Base-by-base conservation (phyloP, 202 grass and related monocot genomes). In the Zoysia matrella region DNA sequence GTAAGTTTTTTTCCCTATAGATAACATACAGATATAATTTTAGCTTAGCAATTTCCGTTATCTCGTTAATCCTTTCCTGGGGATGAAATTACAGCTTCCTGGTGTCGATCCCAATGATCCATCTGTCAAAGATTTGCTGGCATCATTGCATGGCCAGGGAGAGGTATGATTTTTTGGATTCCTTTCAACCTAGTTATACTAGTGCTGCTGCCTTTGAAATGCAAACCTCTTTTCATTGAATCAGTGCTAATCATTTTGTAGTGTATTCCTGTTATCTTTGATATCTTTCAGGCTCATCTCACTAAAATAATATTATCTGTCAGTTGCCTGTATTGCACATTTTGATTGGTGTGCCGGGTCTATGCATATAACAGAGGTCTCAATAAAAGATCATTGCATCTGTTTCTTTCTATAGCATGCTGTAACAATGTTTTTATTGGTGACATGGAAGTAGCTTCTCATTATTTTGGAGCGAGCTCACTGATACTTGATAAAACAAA, bases 71-170 rank as follows among this genome's bases (percentile, higher is more conserved):
- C 3, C 1, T 71, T 4, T 44, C 43, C 42, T 10, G 42, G 65
- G 54, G 47, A 52, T 63, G 2, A 63, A 65, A 76, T 84, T 61
- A 55, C 80, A 98, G 95, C 92, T 98, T 81, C 95, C 95, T 74
- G 95, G 95, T 80, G 95, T 98, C 81, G 95, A 98, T 72, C 90
- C 95, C 41, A 98, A 98, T 52, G 95, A 98, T 47, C 95, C 95
- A 63, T 98, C 95, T 78, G 90, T 98, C 43, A 95, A 93, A 80
- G 93, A 91, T 84, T 84, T 98, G 73, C 80, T 98, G 74, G 92
- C 92, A 41, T 93, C 95, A 50, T 93, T 98, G 77, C 81, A 94
- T 47, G 65, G 80, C 22, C 92, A 93, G 72, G 87, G 86, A 14
- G 90, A 93, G 84, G 92, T 98, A 85, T 71, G 75, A 1, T 61